Percentiles rank a stretch among this genome's conserved stretches.
phyloP scores from a whole-genome alignment of 2,329 filamentous ascomycete genomes.

The Emmonsiellopsis sp. region DNA sequence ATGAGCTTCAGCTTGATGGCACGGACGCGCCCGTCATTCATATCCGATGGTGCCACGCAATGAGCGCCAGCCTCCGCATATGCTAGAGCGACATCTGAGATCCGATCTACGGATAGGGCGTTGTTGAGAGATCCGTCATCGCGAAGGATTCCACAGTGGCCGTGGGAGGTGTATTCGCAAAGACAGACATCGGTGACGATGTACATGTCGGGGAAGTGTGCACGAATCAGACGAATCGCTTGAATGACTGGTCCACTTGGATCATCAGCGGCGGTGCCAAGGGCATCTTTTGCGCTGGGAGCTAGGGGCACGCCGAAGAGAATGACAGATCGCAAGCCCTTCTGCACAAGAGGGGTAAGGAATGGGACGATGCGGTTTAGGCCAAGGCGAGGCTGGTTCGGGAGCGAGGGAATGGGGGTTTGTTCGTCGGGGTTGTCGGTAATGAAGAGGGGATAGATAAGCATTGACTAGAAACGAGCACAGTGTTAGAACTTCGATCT shows the following conservation, averaged over 20 bases:
- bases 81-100: constrained; percentile 93
- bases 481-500: neutral
- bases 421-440: constrained; percentile 92
- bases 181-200: constrained; percentile 90
- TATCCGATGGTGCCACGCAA: constrained; percentile 93
- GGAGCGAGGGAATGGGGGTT: constrained; percentile 78
- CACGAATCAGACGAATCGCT: constrained; percentile 71
- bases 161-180: constrained; percentile 97
- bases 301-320: constrained; percentile 87
- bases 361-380: constrained; percentile 78
- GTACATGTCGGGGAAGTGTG: constrained; percentile 81
- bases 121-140: constrained; percentile 94
- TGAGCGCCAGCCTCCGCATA: constrained; percentile 95
- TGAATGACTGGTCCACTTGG: constrained; percentile 85
- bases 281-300: constrained; percentile 73
- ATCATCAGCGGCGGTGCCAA: constrained; percentile 88
- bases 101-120: constrained; percentile 80
- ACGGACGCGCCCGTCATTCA: constrained; percentile 96
- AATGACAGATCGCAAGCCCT: constrained; percentile 86
- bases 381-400: constrained; percentile 80
- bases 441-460: constrained; percentile 95
- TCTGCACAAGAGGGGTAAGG: constrained; percentile 75
- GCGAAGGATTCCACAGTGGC: constrained; percentile 90
- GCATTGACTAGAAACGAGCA: constrained; percentile 63
- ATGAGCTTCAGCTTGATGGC: constrained; percentile 98